Base-by-base conservation (phyloP, 345 rosid genomes). In the Eucalyptus tenuipes region DNA sequence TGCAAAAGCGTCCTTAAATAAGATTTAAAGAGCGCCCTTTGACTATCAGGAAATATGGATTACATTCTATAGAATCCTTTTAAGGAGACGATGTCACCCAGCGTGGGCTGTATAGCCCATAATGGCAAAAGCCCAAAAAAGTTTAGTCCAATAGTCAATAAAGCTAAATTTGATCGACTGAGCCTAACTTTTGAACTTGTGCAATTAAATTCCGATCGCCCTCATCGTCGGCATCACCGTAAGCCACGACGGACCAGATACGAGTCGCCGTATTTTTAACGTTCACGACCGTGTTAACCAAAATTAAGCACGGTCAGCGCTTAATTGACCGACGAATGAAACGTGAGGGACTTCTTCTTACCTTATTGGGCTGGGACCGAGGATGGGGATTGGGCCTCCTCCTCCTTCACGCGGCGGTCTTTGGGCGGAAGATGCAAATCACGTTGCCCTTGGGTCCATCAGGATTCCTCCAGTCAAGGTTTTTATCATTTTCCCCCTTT, bases 341-440 rank as follows among this genome's bases (percentile, higher is more conserved):
- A 71, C 44, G 8, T 37, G 10, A 0, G 1, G 13, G 45, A 37
- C 82, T 37, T 71, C 82, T 20, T 1, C 82, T 40, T 18, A 20
- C 14, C 25, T 18, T 18, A 44, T 75, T 71, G 82, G 82, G 82
- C 82, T 24, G 47, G 1, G 47, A 4, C 15, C 0, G 1, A 37
- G 44, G 47, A 37, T 40, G 5, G 82, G 45, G 2, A 75, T 18
- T 37, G 82, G 82, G 82, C 82, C 47, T 71, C 22, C 27, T 71
- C 7, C 82, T 0, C 40, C 45, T 37, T 75, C 47, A 0, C 0
- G 47, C 0, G 14, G 27, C 4, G 1, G 47, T 10, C 82, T 20
- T 75, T 37, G 27, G 45, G 82, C 82, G 45, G 0, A 75, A 1
- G 5, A 75, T 75, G 45, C 82, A 1, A 75, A 37, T 75, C 47